Evolutionary conservation across 768 basidiomycete genomes (phyloP), one percentile per base, ranked within the genome.

Genomic region (Steccherinum ochraceum): DNA sequence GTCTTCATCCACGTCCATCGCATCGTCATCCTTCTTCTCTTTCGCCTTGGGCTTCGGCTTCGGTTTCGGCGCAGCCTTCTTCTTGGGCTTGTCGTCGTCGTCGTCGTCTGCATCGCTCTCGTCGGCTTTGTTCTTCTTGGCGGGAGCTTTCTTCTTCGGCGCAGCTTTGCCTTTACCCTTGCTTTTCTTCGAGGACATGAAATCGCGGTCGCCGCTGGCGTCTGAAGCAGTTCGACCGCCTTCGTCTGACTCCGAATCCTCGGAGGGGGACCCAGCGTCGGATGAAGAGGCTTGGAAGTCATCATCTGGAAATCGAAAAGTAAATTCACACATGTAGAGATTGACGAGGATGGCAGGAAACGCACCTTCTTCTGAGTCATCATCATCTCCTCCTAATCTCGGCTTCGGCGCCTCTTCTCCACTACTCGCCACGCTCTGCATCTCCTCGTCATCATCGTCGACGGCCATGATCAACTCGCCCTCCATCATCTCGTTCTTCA

Each of bases 401-500:
- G 69, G 68, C 55, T 73, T 75, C 0, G 79, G 81, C 39, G 67
- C 75, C 56, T 80, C 82, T 57, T 79, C 74, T 16, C 83, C 86
- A 51, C 83, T 81, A 58, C 83, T 87, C 20, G 81, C 78, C 3
- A 86, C 81, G 61, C 89, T 90, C 64, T 83, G 80, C 87, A 89
- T 88, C 61, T 89, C 88, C 54, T 88, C 86, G 55, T 84, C 80
- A 43, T 77, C 83, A 39, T 84, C 84, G 46, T 84, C 84, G 1
- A 68, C 83, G 19, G 80, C 79, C 68, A 89, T 67, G 59, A 89
- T 74, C 54, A 89, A 71, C 61, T 93, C 84, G 18, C 84, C 84
- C 61, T 96, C 94, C 48, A 88, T 80, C 80, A 93, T 92, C 78
- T 95, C 93, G 67, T 92, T 95, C 80, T 96, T 96, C 56, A 95